These are phyloP conservation scores for Cucumis hystrix DNA, from an alignment of 306 rosid species.

Conservation along the genomic window DNA sequence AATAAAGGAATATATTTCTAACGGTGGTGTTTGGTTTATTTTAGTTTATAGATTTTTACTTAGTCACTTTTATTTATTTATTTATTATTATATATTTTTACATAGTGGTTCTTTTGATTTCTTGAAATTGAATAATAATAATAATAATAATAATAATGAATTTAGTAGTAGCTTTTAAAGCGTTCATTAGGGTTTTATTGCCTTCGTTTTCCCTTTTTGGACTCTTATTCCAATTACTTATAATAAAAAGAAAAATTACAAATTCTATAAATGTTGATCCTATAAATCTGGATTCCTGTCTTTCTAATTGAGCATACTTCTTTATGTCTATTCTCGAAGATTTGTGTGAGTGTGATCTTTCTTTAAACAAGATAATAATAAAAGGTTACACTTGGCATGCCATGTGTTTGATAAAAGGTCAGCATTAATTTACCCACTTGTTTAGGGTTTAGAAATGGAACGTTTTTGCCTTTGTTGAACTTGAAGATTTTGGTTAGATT, in stretches of 20 bases:
- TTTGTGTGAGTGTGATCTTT: background rate
- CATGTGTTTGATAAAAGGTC: background rate
- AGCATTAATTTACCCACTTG: background rate
- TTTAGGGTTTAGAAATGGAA: background rate
- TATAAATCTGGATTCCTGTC: too few species aligned
- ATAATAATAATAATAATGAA: too few species aligned
- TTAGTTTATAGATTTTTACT: too few species aligned
- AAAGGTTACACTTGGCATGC: background rate
- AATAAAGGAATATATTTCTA: too few species aligned
- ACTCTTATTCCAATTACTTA: background rate
- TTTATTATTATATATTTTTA: too few species aligned
- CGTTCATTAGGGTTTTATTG: background rate
- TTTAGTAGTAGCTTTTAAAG: too few species aligned
- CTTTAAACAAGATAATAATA: background rate
- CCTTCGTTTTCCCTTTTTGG: background rate
- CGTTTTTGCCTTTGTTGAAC: background rate
- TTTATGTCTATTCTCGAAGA: constrained; percentile 7
- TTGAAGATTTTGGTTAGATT: background rate
- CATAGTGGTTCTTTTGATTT: too few species aligned
- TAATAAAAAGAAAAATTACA: background rate
- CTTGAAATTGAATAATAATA: too few species aligned
- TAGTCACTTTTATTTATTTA: too few species aligned
- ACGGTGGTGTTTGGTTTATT: too few species aligned
- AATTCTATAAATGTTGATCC: background rate
- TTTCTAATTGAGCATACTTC: background rate